phyloP scores from a whole-genome alignment of 805 yeast species.

The Kodamaea leandrae region DNA sequence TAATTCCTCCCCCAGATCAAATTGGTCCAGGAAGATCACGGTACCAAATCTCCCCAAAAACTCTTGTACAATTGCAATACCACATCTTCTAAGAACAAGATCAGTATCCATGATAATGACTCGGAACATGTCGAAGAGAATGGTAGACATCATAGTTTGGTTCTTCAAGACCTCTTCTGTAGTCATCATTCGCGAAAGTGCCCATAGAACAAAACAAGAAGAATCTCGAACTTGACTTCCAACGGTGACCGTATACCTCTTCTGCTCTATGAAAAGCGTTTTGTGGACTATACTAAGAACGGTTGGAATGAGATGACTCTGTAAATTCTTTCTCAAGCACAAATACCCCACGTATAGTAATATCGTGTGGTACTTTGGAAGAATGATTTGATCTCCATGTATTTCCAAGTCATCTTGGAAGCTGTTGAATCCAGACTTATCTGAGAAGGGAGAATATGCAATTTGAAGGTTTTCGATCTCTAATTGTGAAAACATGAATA shows the following conservation, averaged over 20 bases:
- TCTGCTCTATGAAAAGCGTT: constrained; percentile 57
- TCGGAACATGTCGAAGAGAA: constrained; percentile 41
- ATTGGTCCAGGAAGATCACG: constrained; percentile 24
- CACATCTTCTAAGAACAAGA: constrained; percentile 71
- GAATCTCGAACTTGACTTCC: constrained; percentile 82
- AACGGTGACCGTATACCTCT: constrained; percentile 45
- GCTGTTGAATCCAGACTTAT: not conserved
- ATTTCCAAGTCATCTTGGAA: constrained; percentile 16
- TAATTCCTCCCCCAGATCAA: constrained; percentile 9
- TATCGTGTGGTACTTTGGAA: constrained; percentile 54
- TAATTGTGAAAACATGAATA: constrained; percentile 31
- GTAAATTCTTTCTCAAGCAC: constrained; percentile 27
- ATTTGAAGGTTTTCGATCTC: constrained; percentile 19
- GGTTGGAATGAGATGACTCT: constrained; percentile 19
- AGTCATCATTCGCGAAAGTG: constrained; percentile 48
- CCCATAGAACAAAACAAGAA: constrained; percentile 83
- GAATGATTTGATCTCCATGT: constrained; percentile 31
- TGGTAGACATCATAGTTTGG: constrained; percentile 16
- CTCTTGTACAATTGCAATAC: constrained; percentile 86
- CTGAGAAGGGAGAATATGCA: not conserved
- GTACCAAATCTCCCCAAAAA: constrained; percentile 72
- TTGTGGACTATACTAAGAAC: constrained; percentile 40
- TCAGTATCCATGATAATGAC: constrained; percentile 71
- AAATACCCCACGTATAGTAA: constrained; percentile 53
- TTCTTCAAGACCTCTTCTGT: constrained; percentile 1